Base-by-base conservation (phyloP, 2,329 filamentous ascomycete species). In the Penicillium corylophilum region DNA sequence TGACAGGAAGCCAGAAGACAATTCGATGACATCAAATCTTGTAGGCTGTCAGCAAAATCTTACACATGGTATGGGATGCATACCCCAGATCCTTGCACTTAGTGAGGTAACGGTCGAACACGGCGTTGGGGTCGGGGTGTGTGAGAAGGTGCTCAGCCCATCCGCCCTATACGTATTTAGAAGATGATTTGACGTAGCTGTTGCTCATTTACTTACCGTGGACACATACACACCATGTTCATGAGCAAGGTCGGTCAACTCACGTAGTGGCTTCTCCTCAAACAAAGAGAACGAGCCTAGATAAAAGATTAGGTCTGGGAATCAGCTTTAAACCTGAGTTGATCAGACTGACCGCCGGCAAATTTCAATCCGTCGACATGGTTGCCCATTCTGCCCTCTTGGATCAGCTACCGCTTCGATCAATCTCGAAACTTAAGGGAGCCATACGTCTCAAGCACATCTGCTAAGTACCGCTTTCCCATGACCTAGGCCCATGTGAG, bases 331-430 rank as follows among this genome's bases (percentile, higher is more conserved):
- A 18, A 1, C 13, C 28, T 12, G 12, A 8, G 5, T 1, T 15
- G 16, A 18, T 28, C 3, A 16, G 16, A 44, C 57, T 45, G 18
- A 70, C 73, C 75, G 53, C 79, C 79, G 0, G 79, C 77, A 58
- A 82, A 82, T 54, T 82, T 82, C 42, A 83, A 69, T 0, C 80
- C 79, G 58, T 82, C 79, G 4, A 82, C 73, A 63, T 82, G 77
- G 20, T 76, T 67, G 0, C 78, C 78, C 79, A 82, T 80, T 3
- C 74, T 78, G 54, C 26, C 43, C n/a, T 4, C 4, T 13, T n/a
- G 31, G 48, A 35, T 60, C 13, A 48, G 23, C 28, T 3, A 31
- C 3, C n/a, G 4, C 13, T 18, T 16, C 22, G 29, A 22, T 10
- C n/a, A 12, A 29, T 29, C 13, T 20, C 2, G 5, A 10, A 35